Evolutionary conservation across 2,329 filamentous ascomycete genomes (phyloP).

Genomic region (Trichoderma atrobrunneum): DNA sequence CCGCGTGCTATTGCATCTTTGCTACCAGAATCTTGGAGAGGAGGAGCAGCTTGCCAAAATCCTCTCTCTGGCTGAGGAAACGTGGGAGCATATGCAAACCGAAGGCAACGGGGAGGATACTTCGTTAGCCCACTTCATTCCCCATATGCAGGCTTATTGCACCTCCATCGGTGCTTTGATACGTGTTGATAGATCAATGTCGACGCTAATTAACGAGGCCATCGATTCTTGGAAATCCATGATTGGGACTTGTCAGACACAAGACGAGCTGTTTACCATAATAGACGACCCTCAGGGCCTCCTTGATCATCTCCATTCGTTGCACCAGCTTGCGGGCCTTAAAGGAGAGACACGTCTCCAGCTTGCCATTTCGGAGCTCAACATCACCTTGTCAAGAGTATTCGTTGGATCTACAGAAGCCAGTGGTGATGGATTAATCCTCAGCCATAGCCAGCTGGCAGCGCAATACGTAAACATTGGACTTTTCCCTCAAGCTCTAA

Average conservation of each 20-base stretch:
- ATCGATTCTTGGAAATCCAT: slow-evolving; percentile 46
- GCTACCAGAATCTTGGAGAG: slow-evolving; percentile 48
- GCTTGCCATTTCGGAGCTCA: slow-evolving; percentile 47
- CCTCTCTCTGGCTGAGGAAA: slow-evolving; percentile 38
- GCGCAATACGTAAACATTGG: slow-evolving; percentile 55
- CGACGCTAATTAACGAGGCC: slow-evolving; percentile 34
- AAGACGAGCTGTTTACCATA: slow-evolving; percentile 40
- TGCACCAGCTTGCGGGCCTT: slow-evolving; percentile 51
- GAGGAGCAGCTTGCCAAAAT: slow-evolving; percentile 40
- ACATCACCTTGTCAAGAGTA: slow-evolving; percentile 40
- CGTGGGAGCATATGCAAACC: slow-evolving; percentile 35
- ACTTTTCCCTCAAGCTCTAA: slow-evolving; percentile 48
- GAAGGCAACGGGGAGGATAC: slow-evolving; percentile 45
- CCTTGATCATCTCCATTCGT: slow-evolving; percentile 48
- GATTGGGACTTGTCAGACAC: slow-evolving; percentile 38
- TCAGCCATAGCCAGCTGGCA: slow-evolving; percentile 48
- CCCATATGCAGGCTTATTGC: slow-evolving; percentile 48
- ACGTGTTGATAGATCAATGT: slow-evolving; percentile 34
- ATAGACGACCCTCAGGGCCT: slow-evolving; percentile 52
- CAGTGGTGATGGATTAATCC: slow-evolving; percentile 41
- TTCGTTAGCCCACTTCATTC: slow-evolving; percentile 43
- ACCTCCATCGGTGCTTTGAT: slow-evolving; percentile 45
- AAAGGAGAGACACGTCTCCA: slow-evolving; percentile 49
- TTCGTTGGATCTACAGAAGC: slow-evolving; percentile 30
- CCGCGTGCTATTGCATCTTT: slow-evolving; percentile 49